These are phyloP conservation scores for Xylaria digitata DNA, from an alignment of 2,329 filamentous ascomycete species.

Conservation along the genomic window DNA sequence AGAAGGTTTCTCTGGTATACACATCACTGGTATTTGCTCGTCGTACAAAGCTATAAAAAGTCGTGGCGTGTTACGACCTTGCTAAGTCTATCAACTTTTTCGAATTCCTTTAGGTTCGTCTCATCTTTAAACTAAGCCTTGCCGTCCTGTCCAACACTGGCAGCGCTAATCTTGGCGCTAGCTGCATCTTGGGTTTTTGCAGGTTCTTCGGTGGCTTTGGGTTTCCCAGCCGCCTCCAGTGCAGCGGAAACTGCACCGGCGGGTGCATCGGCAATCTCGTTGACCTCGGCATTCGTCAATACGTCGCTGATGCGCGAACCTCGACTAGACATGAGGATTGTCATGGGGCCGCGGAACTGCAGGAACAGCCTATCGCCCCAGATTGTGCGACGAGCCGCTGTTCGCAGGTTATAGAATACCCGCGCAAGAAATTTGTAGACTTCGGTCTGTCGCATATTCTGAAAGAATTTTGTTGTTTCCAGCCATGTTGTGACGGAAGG, in stretches of 20 bases:
- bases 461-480: conserved; percentile 78
- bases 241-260: conserved; percentile 75
- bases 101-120: conserved; percentile 68
- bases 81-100: conserved; percentile 39
- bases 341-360: conserved; percentile 87
- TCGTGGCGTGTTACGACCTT: conserved; percentile 12
- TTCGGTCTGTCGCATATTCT: conserved; percentile 75
- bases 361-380: conserved; percentile 96
- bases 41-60: conserved; percentile 35
- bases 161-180: conserved; percentile 64
- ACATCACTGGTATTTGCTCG: conserved; percentile 30
- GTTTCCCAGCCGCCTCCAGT: conserved; percentile 59
- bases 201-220: conserved; percentile 48
- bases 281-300: conserved; percentile 80
- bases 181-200: conserved; percentile 50
- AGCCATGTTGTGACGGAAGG: conserved; percentile 75
- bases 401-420: conserved; percentile 76
- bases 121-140: conserved; percentile 74
- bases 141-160: conserved; percentile 68
- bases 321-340: conserved; percentile 88
- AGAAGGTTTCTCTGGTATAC: conserved; percentile 23
- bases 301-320: conserved; percentile 82
- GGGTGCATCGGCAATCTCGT: conserved; percentile 87
- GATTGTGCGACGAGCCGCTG: conserved; percentile 81
- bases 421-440: conserved; percentile 77